These are phyloP conservation scores for Blastomyces emzantsi DNA, from an alignment of 2,329 filamentous ascomycete species.

Conservation along the genomic window DNA sequence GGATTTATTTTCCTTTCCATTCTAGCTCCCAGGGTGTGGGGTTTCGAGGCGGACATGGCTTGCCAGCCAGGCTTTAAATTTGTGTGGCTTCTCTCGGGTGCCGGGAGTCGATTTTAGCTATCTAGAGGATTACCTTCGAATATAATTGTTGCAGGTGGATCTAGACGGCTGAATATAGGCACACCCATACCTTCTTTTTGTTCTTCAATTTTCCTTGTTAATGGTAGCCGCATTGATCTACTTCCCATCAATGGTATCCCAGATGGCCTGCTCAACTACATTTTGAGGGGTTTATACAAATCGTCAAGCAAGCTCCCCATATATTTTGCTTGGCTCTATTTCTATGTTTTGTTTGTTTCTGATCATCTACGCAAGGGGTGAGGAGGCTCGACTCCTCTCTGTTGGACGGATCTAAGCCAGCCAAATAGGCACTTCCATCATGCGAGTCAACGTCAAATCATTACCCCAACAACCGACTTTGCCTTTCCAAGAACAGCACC, in stretches of 20 bases:
- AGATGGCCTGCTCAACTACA: neutral
- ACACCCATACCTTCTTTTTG: neutral
- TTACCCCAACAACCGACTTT: neutral
- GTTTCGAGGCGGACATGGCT: neutral
- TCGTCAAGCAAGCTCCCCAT: neutral
- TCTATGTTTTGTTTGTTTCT: neutral
- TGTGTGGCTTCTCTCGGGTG: neutral
- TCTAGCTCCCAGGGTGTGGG: neutral
- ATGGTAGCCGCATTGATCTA: neutral
- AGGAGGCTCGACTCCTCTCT: neutral
- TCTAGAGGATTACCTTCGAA: neutral
- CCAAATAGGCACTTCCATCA: neutral
- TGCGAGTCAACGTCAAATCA: neutral
- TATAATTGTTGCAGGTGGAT: neutral
- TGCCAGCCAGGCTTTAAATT: neutral
- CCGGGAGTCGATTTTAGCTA: neutral
- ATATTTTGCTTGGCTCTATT: neutral
- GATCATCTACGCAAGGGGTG: neutral
- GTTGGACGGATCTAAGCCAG: neutral
- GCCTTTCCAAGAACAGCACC: neutral
- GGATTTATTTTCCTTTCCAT: neutral
- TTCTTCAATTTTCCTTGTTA: neutral
- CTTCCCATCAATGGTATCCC: neutral
- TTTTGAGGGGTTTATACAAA: neutral
- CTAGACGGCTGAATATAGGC: neutral